Evolutionary conservation across 1,284 basidiomycete genomes (phyloP).

Genomic region (Boletus mariae): DNA sequence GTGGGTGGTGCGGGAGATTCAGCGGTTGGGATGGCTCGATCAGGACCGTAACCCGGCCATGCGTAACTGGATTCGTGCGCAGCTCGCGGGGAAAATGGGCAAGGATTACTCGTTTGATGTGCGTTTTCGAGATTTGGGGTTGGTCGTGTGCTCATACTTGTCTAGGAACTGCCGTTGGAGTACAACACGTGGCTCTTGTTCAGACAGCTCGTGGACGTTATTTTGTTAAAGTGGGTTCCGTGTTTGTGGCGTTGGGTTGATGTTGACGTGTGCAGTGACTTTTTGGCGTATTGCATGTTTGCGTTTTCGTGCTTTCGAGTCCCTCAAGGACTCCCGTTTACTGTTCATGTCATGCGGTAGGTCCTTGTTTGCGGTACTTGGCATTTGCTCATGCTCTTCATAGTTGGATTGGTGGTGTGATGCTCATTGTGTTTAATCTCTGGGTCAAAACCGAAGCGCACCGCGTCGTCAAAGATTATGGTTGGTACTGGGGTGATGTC

Average conservation of each 20-base stretch:
- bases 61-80: constrained; percentile 80
- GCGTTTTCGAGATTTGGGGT: constrained; percentile 27
- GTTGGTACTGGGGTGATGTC: constrained; percentile 98
- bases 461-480: constrained; percentile 89
- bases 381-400: constrained; percentile 3
- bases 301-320: constrained; percentile 88
- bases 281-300: constrained; percentile 93
- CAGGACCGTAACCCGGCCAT: constrained; percentile 58
- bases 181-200: constrained; percentile 93
- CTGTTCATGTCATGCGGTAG: constrained; percentile 76
- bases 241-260: not conserved
- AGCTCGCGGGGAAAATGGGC: constrained; percentile 92
- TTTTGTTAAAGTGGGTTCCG: constrained; percentile 81
- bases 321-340: constrained; percentile 70
- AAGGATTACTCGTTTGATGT: constrained; percentile 91
- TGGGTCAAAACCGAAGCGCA: constrained; percentile 99
- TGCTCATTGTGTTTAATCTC: constrained; percentile 90
- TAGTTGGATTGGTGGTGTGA: constrained; percentile 85
- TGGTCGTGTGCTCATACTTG: not conserved
- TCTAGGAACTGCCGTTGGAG: constrained; percentile 72
- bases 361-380: constrained; percentile 11
- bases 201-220: constrained; percentile 90
- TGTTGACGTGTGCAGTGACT: constrained; percentile 59
- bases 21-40: constrained; percentile 86
- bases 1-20: constrained; percentile 86